Base-by-base conservation (phyloP, 805 yeast species). In the Lachancea nothofagi region DNA sequence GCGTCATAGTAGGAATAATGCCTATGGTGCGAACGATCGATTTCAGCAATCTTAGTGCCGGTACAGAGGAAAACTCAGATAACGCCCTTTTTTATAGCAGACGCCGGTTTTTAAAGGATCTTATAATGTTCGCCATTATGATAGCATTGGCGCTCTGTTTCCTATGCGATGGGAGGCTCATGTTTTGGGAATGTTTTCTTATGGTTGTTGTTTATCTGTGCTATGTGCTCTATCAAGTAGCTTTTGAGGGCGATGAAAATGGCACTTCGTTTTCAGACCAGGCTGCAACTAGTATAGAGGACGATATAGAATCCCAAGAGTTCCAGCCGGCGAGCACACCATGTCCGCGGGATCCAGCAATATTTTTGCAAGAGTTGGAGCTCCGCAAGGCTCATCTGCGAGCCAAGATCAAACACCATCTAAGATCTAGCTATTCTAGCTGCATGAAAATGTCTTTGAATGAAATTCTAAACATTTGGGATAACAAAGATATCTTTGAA, bases 1-100 rank as follows among this genome's bases (percentile, higher is more conserved):
- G 90, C 1, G 81, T 86, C 9, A 84, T 90, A 0, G 69, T 85
- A 18, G 97, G 97, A 0, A 59, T 77, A 0, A 83, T 90, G 75
- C 81, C 85, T 0, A 57, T 88, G 0, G 58, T 79, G 1, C 69
- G 73, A 26, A 89, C 95, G 0, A 78, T 80, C 45, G 61, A 72
- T 38, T 83, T 86, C 9, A 15, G 24, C 7, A 18, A 26, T 25
- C 24, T 22, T 15, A 15, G n/a, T n/a, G n/a, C n/a, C n/a, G n/a
- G n/a, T n/a, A n/a, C n/a, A n/a, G n/a, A n/a, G n/a, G n/a, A n/a
- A n/a, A n/a, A n/a, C n/a, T n/a, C n/a, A n/a, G n/a, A n/a, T n/a
- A n/a, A 28, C 10, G 31, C 24, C 3, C 26, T 48, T 3, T 34
- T 33, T 13, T 57, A 56, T 25, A 69, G 75, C 30, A 62, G 64